Evolutionary conservation across 2,329 filamentous ascomycete species (phyloP).

Genomic region (Nemania sp.): DNA sequence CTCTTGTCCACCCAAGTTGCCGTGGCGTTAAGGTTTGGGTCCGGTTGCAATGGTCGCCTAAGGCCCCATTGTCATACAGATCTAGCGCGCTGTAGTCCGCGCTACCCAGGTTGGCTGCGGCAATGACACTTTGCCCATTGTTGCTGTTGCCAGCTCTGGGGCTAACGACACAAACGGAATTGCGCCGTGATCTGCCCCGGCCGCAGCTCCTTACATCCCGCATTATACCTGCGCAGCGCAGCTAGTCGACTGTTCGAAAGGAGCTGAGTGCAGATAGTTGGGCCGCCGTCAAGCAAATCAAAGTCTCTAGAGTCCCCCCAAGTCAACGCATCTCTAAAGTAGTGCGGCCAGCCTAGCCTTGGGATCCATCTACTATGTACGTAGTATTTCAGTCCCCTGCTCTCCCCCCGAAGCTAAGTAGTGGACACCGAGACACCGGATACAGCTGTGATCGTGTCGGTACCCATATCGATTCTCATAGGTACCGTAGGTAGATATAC

Average conservation of each 20-base stretch:
- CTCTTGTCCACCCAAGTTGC: constrained; percentile 16
- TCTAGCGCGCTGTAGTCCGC: constrained; percentile 12
- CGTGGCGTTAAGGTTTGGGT: constrained; percentile 40
- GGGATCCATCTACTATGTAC: constrained; percentile 1
- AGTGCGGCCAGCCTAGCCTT: not conserved
- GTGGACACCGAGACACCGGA: constrained; percentile 18
- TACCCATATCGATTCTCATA: not conserved
- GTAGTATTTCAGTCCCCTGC: constrained; percentile 2
- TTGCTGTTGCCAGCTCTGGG: constrained; percentile 1
- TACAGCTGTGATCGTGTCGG: not conserved
- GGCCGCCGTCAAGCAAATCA: not conserved
- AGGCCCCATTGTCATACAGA: constrained; percentile 21
- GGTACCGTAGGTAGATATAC: not conserved
- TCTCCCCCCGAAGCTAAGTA: constrained; percentile 15
- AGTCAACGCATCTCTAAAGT: constrained; percentile 5
- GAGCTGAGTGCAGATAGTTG: not conserved
- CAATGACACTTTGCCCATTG: constrained; percentile 4
- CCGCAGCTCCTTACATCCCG: not conserved
- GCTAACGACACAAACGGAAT: constrained; percentile 10
- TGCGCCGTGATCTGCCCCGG: constrained; percentile 13
- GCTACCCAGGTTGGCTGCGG: constrained; percentile 4
- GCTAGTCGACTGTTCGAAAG: not conserved
- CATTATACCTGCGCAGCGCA: not conserved
- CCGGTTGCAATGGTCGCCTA: constrained; percentile 24
- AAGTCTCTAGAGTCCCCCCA: not conserved